Evolutionary conservation across 2,329 filamentous ascomycete genomes (phyloP), one percentile per base, ranked within the genome.

Genomic region (Diplodia scrobiculata): DNA sequence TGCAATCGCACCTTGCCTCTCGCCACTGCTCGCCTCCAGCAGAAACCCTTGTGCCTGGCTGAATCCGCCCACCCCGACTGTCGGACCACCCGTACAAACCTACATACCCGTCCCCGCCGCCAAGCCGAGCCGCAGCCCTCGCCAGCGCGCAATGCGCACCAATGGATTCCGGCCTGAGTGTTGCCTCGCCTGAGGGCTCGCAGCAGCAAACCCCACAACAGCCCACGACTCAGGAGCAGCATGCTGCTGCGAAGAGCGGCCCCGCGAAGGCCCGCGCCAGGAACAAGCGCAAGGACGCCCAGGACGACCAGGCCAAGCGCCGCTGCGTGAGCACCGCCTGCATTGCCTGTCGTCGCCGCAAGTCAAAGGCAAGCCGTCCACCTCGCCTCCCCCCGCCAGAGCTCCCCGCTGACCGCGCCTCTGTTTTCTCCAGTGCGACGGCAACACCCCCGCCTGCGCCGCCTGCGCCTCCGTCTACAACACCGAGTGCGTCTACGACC

Each of bases 381-480:
- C 25, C 19, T 10, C 34, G 34, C 32, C 45, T 9, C 36, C 5
- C 25, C 27, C 54, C 63, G 67, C 70, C 73, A 63, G 72, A 68
- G 41, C 34, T 13, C 66, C 19, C 17, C 60, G 36, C 64, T 66
- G 64, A 66, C 64, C 34, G n/a, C 36, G 21, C 32, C 41, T 29
- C 13, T 19, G 34, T 34, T 62, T 29, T 25, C 27, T 27, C 58
- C 68, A 85, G 84, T 98, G 94, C 77, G 94, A 98, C 78, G 94
- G 94, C 67, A 93, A 92, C 66, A 83, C 91, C 5, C 94, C 94
- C 5, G 93, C 91, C 72, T 98, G 95, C 76, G 94, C 94, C 7
- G 94, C 95, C n/a, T 99, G 95, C 79, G 88, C 91, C 68, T 96
- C 92, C 71, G 94, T 98, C 65, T 98, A 99, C 75, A 86, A 87